phyloP scores from a whole-genome alignment of 1,284 basidiomycete genomes.

The Pulchroboletus neoregius region DNA sequence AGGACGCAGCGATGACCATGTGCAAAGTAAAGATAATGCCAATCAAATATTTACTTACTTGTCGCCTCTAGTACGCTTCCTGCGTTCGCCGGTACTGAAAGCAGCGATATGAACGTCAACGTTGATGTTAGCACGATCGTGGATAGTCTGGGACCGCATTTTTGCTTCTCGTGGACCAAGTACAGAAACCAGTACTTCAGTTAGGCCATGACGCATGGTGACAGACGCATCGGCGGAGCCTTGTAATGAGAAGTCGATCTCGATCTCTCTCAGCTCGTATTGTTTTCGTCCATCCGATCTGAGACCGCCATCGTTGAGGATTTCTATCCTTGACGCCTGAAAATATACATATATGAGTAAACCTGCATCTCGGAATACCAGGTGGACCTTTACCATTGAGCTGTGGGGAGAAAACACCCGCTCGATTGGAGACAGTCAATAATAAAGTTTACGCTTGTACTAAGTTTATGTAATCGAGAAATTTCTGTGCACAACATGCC shows the following conservation, averaged over 20 bases:
- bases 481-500: no score
- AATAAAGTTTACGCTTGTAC: no score
- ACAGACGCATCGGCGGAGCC: constrained; percentile 84
- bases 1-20: background rate
- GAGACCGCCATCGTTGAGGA: constrained; percentile 84
- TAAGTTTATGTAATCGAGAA: no score
- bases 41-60: constrained; percentile 56
- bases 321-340: constrained; percentile 78
- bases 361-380: background rate
- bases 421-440: no score
- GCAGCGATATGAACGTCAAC: constrained; percentile 84
- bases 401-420: no score
- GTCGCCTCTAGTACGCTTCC: constrained; percentile 78
- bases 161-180: constrained; percentile 90
- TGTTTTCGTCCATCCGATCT: constrained; percentile 90
- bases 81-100: constrained; percentile 80
- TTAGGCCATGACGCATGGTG: constrained; percentile 84
- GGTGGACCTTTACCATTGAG: constrained; percentile 16
- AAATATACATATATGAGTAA: background rate
- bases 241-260: constrained; percentile 74
- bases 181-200: constrained; percentile 81
- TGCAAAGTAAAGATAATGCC: background rate
- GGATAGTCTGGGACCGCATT: constrained; percentile 67
- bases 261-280: constrained; percentile 83
- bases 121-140: constrained; percentile 80